Evolutionary conservation across 441 rosid species (phyloP).

Genomic region (Pelargonium myrrhifolium): DNA sequence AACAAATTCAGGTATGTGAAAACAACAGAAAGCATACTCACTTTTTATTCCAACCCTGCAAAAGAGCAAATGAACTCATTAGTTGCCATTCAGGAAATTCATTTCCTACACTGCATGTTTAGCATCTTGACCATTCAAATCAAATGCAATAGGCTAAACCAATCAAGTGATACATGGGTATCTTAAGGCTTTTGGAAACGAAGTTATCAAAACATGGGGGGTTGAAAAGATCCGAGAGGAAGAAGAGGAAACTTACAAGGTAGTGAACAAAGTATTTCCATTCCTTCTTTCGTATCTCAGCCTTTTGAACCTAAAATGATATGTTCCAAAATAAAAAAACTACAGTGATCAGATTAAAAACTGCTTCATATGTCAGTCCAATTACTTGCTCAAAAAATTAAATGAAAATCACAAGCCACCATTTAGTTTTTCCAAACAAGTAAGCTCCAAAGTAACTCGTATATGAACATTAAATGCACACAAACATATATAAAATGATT

Average conservation of each 20-base stretch:
- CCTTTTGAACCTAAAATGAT: not conserved
- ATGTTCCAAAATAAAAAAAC: not conserved
- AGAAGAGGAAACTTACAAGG: conserved; percentile 49
- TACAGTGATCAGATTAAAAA: conserved; percentile 1
- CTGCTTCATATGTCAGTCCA: not conserved
- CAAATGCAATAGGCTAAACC: not conserved
- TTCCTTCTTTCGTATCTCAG: not conserved
- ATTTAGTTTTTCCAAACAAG: not conserved
- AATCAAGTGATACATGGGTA: not conserved
- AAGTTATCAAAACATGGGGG: not conserved
- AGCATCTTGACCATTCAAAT: not conserved
- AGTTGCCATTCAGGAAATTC: not conserved
- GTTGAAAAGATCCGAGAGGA: not conserved
- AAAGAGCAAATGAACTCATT: not conserved
- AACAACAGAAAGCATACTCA: conserved; percentile 23
- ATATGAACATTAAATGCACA: not conserved
- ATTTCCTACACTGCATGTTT: not conserved
- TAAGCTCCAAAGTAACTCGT: not conserved
- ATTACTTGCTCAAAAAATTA: not conserved
- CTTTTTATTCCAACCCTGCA: conserved; percentile 71
- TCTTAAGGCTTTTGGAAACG: not conserved
- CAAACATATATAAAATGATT: not conserved
- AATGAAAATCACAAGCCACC: not conserved
- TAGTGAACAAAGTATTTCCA: conserved; percentile 86
- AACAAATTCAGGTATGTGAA: conserved; percentile 11